phyloP scores from a whole-genome alignment of 2,329 filamentous ascomycete species.

The Thelonectria discophora region DNA sequence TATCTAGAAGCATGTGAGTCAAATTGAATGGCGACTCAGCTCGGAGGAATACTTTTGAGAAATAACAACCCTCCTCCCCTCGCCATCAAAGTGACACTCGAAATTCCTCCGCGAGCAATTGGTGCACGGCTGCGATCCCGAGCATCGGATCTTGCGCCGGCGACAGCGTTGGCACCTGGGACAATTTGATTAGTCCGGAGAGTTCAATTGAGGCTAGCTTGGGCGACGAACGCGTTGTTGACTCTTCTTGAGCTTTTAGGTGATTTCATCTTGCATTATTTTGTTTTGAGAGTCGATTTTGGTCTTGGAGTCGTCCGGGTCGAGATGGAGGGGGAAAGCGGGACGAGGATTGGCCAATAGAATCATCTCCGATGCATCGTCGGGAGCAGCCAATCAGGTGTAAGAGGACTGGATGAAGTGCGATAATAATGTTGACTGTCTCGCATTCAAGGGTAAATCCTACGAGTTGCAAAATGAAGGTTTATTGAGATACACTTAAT shows the following conservation, averaged over 20 bases:
- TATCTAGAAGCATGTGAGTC: slow-evolving; percentile 14
- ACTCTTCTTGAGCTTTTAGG: slow-evolving; percentile 2
- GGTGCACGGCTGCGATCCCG: slow-evolving; percentile 18
- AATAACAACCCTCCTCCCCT: slow-evolving; percentile 18
- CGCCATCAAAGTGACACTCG: slow-evolving; percentile 15
- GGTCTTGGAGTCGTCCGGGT: not conserved
- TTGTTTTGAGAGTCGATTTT: no score
- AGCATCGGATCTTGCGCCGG: slow-evolving; percentile 21
- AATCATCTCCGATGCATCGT: not conserved
- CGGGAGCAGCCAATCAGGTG: not conserved
- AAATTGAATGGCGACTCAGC: not conserved
- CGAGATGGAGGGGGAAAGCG: no score
- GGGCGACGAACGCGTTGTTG: slow-evolving; percentile 15
- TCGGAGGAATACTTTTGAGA: slow-evolving; percentile 17
- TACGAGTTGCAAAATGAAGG: no score
- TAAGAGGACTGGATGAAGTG: not conserved
- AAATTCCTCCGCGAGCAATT: slow-evolving; percentile 19
- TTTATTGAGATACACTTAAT: no score
- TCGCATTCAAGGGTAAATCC: no score
- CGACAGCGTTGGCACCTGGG: slow-evolving; percentile 21
- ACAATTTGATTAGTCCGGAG: not conserved
- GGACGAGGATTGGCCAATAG: not conserved
- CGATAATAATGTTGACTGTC: not conserved
- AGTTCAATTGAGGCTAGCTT: not conserved
- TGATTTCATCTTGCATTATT: not conserved